Percentiles rank a stretch among this genome's conserved stretches.
Conservation (phyloP, 306 rosid genomes). For the Albizia julibrissin region DNA sequence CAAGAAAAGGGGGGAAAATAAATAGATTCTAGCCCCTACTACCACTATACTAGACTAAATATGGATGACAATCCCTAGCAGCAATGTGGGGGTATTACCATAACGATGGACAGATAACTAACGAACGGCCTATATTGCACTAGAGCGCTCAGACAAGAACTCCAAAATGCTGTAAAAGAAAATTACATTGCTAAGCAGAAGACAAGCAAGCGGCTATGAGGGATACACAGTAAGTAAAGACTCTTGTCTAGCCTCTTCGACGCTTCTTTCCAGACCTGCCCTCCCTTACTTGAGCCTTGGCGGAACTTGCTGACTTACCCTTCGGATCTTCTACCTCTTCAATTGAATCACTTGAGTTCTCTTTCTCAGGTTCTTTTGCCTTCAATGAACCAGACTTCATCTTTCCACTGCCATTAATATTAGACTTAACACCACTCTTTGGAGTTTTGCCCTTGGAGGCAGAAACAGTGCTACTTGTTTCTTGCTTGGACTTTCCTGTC, state of each 20-base stretch:
- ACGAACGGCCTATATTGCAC: slow-evolving; percentile 33
- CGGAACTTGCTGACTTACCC: slow-evolving; percentile 52
- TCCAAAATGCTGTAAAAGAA: slow-evolving; percentile 22
- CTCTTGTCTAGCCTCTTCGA: slow-evolving; percentile 51
- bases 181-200: slow-evolving; percentile 30
- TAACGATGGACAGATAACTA: slow-evolving; percentile 43
- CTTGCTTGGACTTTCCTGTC: slow-evolving; percentile 55
- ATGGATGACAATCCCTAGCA: slow-evolving; percentile 47
- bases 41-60: slow-evolving; percentile 48
- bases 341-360: slow-evolving; percentile 43
- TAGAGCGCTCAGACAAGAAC: slow-evolving; percentile 30
- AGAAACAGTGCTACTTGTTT: slow-evolving; percentile 46
- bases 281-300: slow-evolving; percentile 52
- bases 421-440: slow-evolving; percentile 57
- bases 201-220: slow-evolving; percentile 29
- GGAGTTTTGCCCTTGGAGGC: slow-evolving; percentile 60
- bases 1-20: not conserved
- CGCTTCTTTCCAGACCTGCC: slow-evolving; percentile 79
- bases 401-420: slow-evolving; percentile 52
- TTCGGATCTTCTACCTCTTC: slow-evolving; percentile 47
- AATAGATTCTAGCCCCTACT: slow-evolving; percentile 35
- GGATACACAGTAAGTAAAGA: slow-evolving; percentile 21
- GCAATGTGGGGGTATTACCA: slow-evolving; percentile 40
- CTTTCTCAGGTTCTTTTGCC: slow-evolving; percentile 51
- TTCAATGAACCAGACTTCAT: slow-evolving; percentile 52